Evolutionary conservation across 768 basidiomycete genomes (phyloP).

Genomic region (Suillus ampliporus): DNA sequence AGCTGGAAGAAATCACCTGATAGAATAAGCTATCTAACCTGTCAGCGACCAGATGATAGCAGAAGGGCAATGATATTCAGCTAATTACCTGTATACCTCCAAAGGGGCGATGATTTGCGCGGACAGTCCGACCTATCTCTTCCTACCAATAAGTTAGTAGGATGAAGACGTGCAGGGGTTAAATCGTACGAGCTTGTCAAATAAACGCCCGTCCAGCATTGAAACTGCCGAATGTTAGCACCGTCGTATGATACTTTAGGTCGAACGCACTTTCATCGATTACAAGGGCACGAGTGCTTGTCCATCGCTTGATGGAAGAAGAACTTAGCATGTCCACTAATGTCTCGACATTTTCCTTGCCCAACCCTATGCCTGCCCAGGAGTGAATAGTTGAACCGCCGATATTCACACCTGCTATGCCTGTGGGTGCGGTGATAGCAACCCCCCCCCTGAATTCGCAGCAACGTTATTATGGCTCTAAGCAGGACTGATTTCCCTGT

Average conservation of each 20-base stretch:
- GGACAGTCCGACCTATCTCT: slow-evolving; percentile 49
- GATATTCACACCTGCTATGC: slow-evolving; percentile 73
- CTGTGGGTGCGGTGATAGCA: slow-evolving; percentile 70
- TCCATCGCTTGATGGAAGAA: slow-evolving; percentile 52
- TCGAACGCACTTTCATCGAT: slow-evolving; percentile 71
- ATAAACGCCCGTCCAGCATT: slow-evolving; percentile 73
- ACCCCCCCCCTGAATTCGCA: slow-evolving; percentile 43
- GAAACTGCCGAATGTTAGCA: slow-evolving; percentile 53
- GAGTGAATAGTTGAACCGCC: slow-evolving; percentile 72
- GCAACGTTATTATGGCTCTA: slow-evolving; percentile 57
- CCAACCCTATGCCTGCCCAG: slow-evolving; percentile 68
- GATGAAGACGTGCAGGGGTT: slow-evolving; percentile 33
- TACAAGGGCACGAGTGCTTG: slow-evolving; percentile 55
- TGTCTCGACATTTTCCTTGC: slow-evolving; percentile 50
- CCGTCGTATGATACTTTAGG: background rate
- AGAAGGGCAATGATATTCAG: background rate
- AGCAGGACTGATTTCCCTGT: slow-evolving; percentile 79
- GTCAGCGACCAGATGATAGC: slow-evolving; percentile 7
- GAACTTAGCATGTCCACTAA: slow-evolving; percentile 45
- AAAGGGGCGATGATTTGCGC: slow-evolving; percentile 53
- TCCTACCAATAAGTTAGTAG: slow-evolving; percentile 25
- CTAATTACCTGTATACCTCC: slow-evolving; percentile 66
- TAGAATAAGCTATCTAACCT: slow-evolving; percentile 59
- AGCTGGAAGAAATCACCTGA: slow-evolving; percentile 86
- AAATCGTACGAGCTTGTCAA: slow-evolving; percentile 69